These are phyloP conservation scores for Globisporangium spinosum DNA, from an alignment of 352 stramenopile species.

Conservation along the genomic window DNA sequence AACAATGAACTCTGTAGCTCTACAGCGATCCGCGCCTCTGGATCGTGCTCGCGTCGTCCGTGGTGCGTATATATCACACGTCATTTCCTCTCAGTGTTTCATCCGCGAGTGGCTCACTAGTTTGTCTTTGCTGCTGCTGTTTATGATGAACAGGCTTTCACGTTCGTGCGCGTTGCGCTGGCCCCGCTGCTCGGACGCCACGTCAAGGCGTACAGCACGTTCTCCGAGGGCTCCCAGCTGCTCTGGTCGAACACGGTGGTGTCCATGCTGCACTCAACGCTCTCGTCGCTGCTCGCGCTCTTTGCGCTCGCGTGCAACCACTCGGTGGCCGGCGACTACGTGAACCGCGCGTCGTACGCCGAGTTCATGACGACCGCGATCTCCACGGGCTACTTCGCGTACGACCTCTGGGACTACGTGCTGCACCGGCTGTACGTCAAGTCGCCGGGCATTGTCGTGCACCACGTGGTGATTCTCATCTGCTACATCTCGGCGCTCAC, in stretches of 20 bases:
- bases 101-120: background rate
- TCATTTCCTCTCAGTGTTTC: background rate
- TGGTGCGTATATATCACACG: constrained; percentile 27
- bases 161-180: constrained; percentile 34
- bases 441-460: constrained; percentile 56
- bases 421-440: constrained; percentile 73
- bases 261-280: constrained; percentile 62
- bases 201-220: constrained; percentile 43
- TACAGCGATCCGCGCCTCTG: constrained; percentile 56
- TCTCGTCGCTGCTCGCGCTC: constrained; percentile 55
- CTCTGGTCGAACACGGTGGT: constrained; percentile 75
- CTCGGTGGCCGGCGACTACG: constrained; percentile 44
- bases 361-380: constrained; percentile 58
- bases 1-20: constrained; percentile 27
- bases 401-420: constrained; percentile 78
- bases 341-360: constrained; percentile 29
- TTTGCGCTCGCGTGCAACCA: constrained; percentile 45
- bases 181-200: constrained; percentile 32
- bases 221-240: constrained; percentile 43
- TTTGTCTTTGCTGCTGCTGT: background rate
- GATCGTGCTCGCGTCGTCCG: constrained; percentile 57
- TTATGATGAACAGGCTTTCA: constrained; percentile 34
- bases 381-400: constrained; percentile 80
- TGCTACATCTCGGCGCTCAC: constrained; percentile 76
- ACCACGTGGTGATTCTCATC: constrained; percentile 77